Conservation (phyloP, 192 early-diverging fungal species). For the Lunasporangiospora selenospora region DNA sequence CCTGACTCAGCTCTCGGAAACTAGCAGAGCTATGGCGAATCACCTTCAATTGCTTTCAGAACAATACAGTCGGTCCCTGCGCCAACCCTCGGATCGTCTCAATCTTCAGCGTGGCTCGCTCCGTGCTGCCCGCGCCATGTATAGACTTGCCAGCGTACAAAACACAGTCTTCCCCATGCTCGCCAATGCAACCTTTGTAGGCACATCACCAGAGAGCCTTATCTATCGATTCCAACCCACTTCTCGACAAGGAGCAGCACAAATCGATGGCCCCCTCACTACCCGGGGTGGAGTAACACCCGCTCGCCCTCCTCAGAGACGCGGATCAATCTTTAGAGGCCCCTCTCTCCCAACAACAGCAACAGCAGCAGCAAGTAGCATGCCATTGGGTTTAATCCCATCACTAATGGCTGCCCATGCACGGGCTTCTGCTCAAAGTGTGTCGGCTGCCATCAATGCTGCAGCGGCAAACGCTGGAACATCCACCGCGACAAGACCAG, state of each 20-base stretch:
- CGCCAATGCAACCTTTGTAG: slow-evolving; percentile 37
- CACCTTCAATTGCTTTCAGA: slow-evolving; percentile 21
- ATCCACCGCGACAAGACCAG: not conserved
- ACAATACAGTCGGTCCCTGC: slow-evolving; percentile 11
- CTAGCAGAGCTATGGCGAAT: slow-evolving; percentile 30
- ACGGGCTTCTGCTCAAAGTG: slow-evolving; percentile 16
- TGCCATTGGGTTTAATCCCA: slow-evolving; percentile 16
- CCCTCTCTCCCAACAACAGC: too few relatives aligned
- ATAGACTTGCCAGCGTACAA: slow-evolving; percentile 44
- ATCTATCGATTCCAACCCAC: slow-evolving; percentile 31
- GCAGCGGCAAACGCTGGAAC: not conserved
- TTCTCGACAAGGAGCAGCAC: not conserved
- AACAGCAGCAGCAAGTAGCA: not conserved
- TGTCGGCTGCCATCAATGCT: slow-evolving; percentile 8
- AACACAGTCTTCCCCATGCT: slow-evolving; percentile 48
- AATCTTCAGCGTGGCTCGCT: slow-evolving; percentile 18
- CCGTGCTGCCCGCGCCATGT: slow-evolving; percentile 40
- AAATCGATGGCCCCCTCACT: too few relatives aligned
- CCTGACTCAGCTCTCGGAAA: slow-evolving; percentile 29
- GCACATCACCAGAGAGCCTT: slow-evolving; percentile 18
- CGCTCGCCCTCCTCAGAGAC: too few relatives aligned
- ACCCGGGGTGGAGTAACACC: too few relatives aligned
- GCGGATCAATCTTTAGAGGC: too few relatives aligned
- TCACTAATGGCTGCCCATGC: slow-evolving; percentile 35
- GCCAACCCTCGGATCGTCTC: slow-evolving; percentile 2